Conservation (phyloP, 2,329 filamentous ascomycete genomes). For the Pseudocercospora vitis region DNA sequence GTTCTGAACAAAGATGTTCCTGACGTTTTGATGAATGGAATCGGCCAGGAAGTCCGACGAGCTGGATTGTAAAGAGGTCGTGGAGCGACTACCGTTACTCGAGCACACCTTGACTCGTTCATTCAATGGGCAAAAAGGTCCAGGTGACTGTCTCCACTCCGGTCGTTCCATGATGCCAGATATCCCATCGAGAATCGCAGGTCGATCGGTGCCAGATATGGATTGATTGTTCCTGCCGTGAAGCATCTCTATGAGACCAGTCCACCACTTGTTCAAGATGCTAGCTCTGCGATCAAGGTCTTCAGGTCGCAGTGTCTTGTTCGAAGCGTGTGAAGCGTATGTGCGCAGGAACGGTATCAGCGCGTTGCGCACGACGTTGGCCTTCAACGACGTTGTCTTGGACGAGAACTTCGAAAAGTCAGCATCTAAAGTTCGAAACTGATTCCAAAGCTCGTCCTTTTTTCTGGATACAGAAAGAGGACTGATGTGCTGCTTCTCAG, state of each 20-base stretch:
- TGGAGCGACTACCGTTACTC: conserved; percentile 52
- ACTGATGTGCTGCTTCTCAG: conserved; percentile 34
- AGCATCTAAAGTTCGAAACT: conserved; percentile 66
- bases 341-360: conserved; percentile 76
- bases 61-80: conserved; percentile 54
- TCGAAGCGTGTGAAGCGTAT: conserved; percentile 67
- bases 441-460: conserved; percentile 69
- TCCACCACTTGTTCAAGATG: conserved; percentile 91
- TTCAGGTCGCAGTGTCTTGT: conserved; percentile 66
- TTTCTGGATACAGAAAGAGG: conserved; percentile 46
- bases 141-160: conserved; percentile 78
- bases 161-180: conserved; percentile 82
- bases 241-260: conserved; percentile 74
- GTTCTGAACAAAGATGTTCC: conserved; percentile 82
- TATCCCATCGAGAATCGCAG: conserved; percentile 74
- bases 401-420: conserved; percentile 72
- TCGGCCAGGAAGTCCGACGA: conserved; percentile 68
- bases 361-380: conserved; percentile 68
- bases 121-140: conserved; percentile 62
- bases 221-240: conserved; percentile 73
- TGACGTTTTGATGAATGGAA: conserved; percentile 83
- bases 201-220: conserved; percentile 79
- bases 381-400: conserved; percentile 72
- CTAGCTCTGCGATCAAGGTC: conserved; percentile 77
- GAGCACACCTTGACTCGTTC: conserved; percentile 53